Percentiles rank a stretch among this genome's conserved stretches.
phyloP scores from a whole-genome alignment of 768 basidiomycete species.

The Tephrocybe sp. region DNA sequence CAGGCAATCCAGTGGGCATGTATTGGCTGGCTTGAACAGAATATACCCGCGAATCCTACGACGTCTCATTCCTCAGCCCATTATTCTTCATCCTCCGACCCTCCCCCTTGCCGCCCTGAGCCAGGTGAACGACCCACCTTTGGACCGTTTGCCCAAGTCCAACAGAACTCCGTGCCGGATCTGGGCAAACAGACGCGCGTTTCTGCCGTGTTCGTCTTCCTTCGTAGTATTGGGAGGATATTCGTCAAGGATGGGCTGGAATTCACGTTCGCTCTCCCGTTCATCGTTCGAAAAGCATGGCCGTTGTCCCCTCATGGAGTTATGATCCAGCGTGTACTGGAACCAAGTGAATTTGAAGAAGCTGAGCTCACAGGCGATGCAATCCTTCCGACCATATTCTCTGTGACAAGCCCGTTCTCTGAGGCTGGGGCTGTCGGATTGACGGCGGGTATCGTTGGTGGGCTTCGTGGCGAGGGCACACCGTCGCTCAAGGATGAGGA shows the following conservation, averaged over 20 bases:
- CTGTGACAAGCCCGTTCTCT: slow-evolving; percentile 72
- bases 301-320: slow-evolving; percentile 77
- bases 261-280: slow-evolving; percentile 79
- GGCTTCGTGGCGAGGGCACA: slow-evolving; percentile 28
- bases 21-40: slow-evolving; percentile 69
- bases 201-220: slow-evolving; percentile 73
- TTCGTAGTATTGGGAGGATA: slow-evolving; percentile 73
- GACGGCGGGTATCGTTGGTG: slow-evolving; percentile 59
- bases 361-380: slow-evolving; percentile 64
- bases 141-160: slow-evolving; percentile 50
- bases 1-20: slow-evolving; percentile 81
- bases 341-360: slow-evolving; percentile 65
- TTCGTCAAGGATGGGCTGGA: slow-evolving; percentile 70
- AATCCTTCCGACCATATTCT: slow-evolving; percentile 78
- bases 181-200: slow-evolving; percentile 38
- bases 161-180: slow-evolving; percentile 38
- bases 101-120: slow-evolving; percentile 17
- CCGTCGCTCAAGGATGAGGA: slow-evolving; percentile 53
- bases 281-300: slow-evolving; percentile 79
- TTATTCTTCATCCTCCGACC: slow-evolving; percentile 33
- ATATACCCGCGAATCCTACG: slow-evolving; percentile 23
- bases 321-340: slow-evolving; percentile 73
- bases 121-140: slow-evolving; percentile 44
- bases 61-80: slow-evolving; percentile 29
- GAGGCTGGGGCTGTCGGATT: slow-evolving; percentile 74